Conservation (phyloP, 805 yeast genomes). For the Yarrowia sp. region DNA sequence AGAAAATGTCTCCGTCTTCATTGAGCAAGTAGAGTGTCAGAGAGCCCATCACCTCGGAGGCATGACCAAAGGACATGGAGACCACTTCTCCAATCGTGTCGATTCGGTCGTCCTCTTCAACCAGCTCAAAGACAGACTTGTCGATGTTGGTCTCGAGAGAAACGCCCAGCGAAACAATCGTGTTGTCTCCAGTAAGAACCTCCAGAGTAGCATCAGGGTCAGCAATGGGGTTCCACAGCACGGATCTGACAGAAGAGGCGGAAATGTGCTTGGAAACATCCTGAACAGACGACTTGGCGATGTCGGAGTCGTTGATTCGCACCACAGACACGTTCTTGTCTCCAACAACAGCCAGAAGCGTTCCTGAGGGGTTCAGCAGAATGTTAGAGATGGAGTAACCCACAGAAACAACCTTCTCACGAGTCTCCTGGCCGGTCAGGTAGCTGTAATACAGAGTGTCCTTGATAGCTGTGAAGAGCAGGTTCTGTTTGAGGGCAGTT, state of each 20-base stretch:
- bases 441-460: conserved; percentile 4
- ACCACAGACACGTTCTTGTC: conserved; percentile 47
- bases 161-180: conserved; percentile 52
- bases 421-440: not conserved
- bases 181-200: conserved; percentile 51
- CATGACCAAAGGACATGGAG: conserved; percentile 57
- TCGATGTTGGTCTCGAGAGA: conserved; percentile 29
- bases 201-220: conserved; percentile 56
- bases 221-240: conserved; percentile 57
- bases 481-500: conserved; percentile 15
- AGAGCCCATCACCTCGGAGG: conserved; percentile 52
- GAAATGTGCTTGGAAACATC: conserved; percentile 46
- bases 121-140: conserved; percentile 33
- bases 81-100: conserved; percentile 47
- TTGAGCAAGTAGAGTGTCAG: conserved; percentile 62
- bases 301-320: not conserved
- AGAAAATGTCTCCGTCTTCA: conserved; percentile 64
- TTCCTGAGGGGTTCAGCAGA: conserved; percentile 53
- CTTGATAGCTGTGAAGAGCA: conserved; percentile 16
- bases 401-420: not conserved
- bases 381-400: conserved; percentile 51
- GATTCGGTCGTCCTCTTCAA: not conserved
- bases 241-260: conserved; percentile 49
- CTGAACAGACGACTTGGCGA: conserved; percentile 44
- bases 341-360: conserved; percentile 55